Evolutionary conservation across 768 basidiomycete genomes (phyloP), one percentile per base, ranked within the genome.

Genomic region (Pluteus cervinus): DNA sequence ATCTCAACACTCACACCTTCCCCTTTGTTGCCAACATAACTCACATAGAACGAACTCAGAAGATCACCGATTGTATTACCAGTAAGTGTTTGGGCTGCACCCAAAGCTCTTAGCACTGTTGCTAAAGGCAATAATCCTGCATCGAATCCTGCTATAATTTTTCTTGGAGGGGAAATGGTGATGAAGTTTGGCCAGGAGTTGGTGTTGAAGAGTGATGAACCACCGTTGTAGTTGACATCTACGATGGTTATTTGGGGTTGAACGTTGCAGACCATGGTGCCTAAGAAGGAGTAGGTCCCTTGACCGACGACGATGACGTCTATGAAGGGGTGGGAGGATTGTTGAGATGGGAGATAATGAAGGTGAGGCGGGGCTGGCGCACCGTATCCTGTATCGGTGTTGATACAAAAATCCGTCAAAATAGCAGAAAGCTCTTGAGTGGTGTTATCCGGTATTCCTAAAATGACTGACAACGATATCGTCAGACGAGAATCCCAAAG

Each of bases 121-220:
- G 40, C 40, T 7, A 44, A 29, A 2, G 49, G 39, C 24, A 49
- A 53, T n/a, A 44, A 31, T 11, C 52, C 52, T 15, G 48, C 46
- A 23, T 50, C 42, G 7, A 35, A n/a, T n/a, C n/a, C n/a, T n/a
- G n/a, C 33, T 17, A 10, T 5, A 7, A 29, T 22, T 29, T 36
- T 28, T 42, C 40, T 36, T 4, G 47, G 40, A 7, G 39, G 32
- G n/a, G 49, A 48, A 7, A 37, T 37, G 24, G 47, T 52, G 29
- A 52, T 39, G 21, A 52, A 46, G 29, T 42, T 50, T 3, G 51
- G 48, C 25, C 42, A 46, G 9, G 48, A 38, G n/a, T n/a, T n/a
- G 1, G 48, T 43, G 25, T 50, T 46, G 40, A 46, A 46, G 20
- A 45, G 24, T 10, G 36, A 36, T 11, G 41, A 37, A 16, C 39